A percentile compares a stretch with the other conserved stretches of the same genome.
These are phyloP conservation scores for Nothophoma quercina DNA, from an alignment of 2,329 filamentous ascomycete species.

Conservation along the genomic window DNA sequence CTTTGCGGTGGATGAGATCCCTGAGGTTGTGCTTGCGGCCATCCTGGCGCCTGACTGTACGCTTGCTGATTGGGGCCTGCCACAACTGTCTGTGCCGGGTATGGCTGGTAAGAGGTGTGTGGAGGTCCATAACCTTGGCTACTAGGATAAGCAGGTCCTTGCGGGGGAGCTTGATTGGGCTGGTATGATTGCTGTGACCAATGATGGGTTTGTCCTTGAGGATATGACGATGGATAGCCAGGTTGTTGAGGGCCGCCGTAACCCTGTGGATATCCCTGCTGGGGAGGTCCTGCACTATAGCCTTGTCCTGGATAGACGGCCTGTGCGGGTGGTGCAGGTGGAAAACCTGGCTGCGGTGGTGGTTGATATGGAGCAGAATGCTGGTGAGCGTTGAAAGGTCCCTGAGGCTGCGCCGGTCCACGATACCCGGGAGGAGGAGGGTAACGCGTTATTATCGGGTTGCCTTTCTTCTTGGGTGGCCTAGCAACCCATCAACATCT, in stretches of 20 bases:
- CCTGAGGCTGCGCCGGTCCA: slow-evolving; percentile 44
- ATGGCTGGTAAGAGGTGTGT: slow-evolving; percentile 28
- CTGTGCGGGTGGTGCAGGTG: slow-evolving; percentile 31
- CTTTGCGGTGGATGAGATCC: slow-evolving; percentile 23
- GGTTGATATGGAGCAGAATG: slow-evolving; percentile 38
- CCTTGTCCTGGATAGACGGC: slow-evolving; percentile 32
- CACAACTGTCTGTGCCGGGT: slow-evolving; percentile 27
- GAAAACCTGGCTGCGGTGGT: slow-evolving; percentile 35
- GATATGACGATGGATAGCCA: slow-evolving; percentile 30
- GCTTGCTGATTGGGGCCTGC: slow-evolving; percentile 33
- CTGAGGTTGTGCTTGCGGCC: slow-evolving; percentile 30
- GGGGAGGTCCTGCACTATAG: slow-evolving; percentile 29
- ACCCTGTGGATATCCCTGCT: slow-evolving; percentile 32
- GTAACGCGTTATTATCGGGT: slow-evolving; percentile 59
- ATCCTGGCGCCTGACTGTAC: slow-evolving; percentile 34
- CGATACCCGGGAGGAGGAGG: slow-evolving; percentile 59
- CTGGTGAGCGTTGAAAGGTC: slow-evolving; percentile 35
- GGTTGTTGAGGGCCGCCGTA: slow-evolving; percentile 34
- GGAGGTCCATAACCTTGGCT: slow-evolving; percentile 32
- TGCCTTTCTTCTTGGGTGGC: slow-evolving; percentile 55
- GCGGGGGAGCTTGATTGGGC: slow-evolving; percentile 31
- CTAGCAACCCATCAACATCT: slow-evolving; percentile 32
- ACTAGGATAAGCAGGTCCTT: slow-evolving; percentile 29
- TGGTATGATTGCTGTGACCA: slow-evolving; percentile 38
- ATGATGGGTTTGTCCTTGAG: slow-evolving; percentile 32